Percentiles rank a stretch among this genome's conserved stretches.
phyloP scores from a whole-genome alignment of 129 eudicot species.

The Helichrysum umbraculigerum region DNA sequence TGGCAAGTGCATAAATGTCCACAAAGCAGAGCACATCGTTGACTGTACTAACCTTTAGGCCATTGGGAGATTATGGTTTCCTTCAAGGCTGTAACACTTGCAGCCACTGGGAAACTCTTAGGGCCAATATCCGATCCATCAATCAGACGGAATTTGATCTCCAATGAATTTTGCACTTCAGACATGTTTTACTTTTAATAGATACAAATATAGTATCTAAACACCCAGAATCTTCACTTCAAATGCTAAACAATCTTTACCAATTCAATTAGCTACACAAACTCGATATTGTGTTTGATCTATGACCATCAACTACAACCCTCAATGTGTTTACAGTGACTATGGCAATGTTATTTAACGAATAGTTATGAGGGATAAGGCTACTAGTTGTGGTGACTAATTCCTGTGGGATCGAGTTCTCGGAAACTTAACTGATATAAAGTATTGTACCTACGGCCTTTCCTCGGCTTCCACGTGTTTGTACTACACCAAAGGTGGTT shows the following conservation, averaged over 20 bases:
- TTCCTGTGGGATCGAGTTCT: no score
- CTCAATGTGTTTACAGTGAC: no score
- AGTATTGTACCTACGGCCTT: no score
- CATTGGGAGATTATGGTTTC: slow-evolving; percentile 87
- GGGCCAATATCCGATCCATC: slow-evolving; percentile 96
- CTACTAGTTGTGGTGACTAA: no score
- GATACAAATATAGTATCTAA: slow-evolving; percentile 25
- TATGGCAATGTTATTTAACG: no score
- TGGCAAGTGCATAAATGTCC: neutral
- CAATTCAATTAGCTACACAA: slow-evolving; percentile 23
- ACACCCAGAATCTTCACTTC: slow-evolving; percentile 29
- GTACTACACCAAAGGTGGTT: no score
- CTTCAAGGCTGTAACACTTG: slow-evolving; percentile 73
- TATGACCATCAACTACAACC: slow-evolving; percentile 27
- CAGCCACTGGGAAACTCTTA: slow-evolving; percentile 67
- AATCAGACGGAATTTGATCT: slow-evolving; percentile 73
- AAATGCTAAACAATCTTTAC: slow-evolving; percentile 27
- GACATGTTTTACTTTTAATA: slow-evolving; percentile 48
- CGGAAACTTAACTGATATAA: no score
- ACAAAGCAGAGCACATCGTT: neutral
- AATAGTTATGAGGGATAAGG: no score
- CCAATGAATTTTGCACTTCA: slow-evolving; percentile 70
- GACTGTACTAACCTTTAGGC: slow-evolving; percentile 73
- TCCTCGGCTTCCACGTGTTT: no score
- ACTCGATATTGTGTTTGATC: slow-evolving; percentile 23